Evolutionary conservation across 2,329 filamentous ascomycete species (phyloP).

Genomic region (Tympanopsis confertula): DNA sequence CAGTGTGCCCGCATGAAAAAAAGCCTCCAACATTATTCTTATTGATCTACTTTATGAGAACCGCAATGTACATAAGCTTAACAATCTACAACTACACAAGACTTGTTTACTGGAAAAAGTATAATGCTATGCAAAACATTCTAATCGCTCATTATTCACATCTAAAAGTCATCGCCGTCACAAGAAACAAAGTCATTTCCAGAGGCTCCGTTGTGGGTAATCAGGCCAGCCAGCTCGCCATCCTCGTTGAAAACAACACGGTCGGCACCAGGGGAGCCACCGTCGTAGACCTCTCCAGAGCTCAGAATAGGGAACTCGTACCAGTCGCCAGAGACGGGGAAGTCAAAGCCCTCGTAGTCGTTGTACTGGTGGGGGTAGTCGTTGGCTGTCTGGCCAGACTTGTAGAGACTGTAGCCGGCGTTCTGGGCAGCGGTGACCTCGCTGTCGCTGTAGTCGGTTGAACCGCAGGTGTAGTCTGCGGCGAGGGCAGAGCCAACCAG

Average conservation of each 20-base stretch:
- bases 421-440: slow-evolving; percentile 19
- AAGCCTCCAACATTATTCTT: too few relatives aligned
- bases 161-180: too few relatives aligned
- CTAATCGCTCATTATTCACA: too few relatives aligned
- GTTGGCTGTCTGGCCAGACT: slow-evolving; percentile 13
- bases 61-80: too few relatives aligned
- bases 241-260: slow-evolving; percentile 47
- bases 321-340: slow-evolving; percentile 23
- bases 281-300: slow-evolving; percentile 19
- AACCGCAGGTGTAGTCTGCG: slow-evolving; percentile 20
- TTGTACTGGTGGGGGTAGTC: slow-evolving; percentile 30
- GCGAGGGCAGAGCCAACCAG: background rate
- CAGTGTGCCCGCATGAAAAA: too few relatives aligned
- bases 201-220: slow-evolving; percentile 55
- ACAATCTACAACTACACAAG: too few relatives aligned
- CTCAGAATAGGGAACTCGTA: slow-evolving; percentile 31
- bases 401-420: slow-evolving; percentile 18
- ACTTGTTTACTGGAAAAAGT: too few relatives aligned
- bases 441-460: slow-evolving; percentile 19
- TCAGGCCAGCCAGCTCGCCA: slow-evolving; percentile 42
- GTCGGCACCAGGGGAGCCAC: slow-evolving; percentile 48
- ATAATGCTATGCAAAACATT: too few relatives aligned
- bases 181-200: slow-evolving; percentile 55
- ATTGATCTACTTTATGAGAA: too few relatives aligned
- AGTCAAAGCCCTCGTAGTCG: slow-evolving; percentile 28